Evolutionary conservation across 169 alveolate species (phyloP).

Genomic region (Pseudocohnilembus persalinus): DNA sequence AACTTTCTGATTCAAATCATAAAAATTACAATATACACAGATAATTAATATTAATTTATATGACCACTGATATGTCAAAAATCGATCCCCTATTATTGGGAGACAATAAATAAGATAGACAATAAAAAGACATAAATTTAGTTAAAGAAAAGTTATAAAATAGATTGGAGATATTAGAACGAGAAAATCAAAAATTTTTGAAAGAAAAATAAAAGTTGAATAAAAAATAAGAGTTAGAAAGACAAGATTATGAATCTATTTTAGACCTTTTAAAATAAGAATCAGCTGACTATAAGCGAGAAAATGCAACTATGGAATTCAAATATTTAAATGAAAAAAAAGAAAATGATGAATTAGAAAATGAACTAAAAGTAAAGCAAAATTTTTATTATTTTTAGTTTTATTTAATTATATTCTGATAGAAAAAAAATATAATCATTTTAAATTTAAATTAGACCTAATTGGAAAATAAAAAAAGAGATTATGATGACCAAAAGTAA

Average conservation of each 20-base stretch:
- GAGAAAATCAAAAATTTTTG: not conserved
- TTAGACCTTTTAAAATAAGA: not conserved
- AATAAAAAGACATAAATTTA: no score
- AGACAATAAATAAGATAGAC: not conserved
- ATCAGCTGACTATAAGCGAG: not conserved
- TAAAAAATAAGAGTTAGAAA: not conserved
- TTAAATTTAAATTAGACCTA: not conserved
- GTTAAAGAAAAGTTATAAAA: not conserved
- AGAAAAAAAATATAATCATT: no score
- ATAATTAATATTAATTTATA: no score
- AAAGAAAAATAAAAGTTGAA: not conserved
- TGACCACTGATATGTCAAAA: no score
- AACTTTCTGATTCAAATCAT: no score
- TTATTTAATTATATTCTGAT: not conserved
- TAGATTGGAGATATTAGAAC: not conserved
- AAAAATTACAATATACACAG: no score
- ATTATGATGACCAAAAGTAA: constrained; percentile 41
- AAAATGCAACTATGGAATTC: not conserved
- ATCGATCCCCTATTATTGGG: not conserved
- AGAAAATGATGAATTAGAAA: not conserved
- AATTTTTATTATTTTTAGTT: no score
- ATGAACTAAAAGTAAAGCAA: not conserved
- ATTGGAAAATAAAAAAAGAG: constrained; percentile 40
- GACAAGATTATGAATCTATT: not conserved
- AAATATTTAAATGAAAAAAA: not conserved